A percentile compares a stretch with the other conserved stretches of the same genome.
phyloP scores from a whole-genome alignment of 1,284 basidiomycete genomes.

The Termitomyces sp. region DNA sequence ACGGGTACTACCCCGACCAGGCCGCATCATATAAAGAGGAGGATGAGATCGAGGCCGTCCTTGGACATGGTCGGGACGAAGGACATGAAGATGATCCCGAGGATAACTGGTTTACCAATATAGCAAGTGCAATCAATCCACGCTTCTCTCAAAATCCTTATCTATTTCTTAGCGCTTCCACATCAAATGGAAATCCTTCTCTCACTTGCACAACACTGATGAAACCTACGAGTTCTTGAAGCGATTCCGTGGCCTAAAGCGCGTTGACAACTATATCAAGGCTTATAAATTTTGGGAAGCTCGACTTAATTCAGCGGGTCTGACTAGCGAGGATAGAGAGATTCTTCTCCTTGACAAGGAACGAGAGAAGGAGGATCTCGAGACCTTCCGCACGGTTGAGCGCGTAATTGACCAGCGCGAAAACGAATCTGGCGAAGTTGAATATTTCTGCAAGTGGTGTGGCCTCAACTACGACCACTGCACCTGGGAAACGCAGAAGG shows the following conservation, averaged over 20 bases:
- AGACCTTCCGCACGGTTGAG: slow-evolving; percentile 90
- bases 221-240: slow-evolving; percentile 95
- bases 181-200: slow-evolving; percentile 95
- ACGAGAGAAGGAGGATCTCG: slow-evolving; percentile 84
- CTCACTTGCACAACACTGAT: slow-evolving; percentile 94
- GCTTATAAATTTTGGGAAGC: slow-evolving; percentile 72
- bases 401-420: slow-evolving; percentile 86
- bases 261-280: slow-evolving; percentile 99
- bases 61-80: slow-evolving; percentile 80
- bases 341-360: slow-evolving; percentile 87
- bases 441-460: slow-evolving; percentile 98
- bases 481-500: slow-evolving; percentile 90
- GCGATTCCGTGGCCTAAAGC: slow-evolving; percentile 90
- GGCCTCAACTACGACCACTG: slow-evolving; percentile 92
- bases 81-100: slow-evolving; percentile 68
- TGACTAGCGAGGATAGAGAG: slow-evolving; percentile 88
- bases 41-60: slow-evolving; percentile 87
- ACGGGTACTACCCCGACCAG: slow-evolving; percentile 50
- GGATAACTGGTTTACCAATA: slow-evolving; percentile 81
- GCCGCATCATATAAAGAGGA: slow-evolving; percentile 57
- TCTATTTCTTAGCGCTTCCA: slow-evolving; percentile 70
- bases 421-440: slow-evolving; percentile 59
- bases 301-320: slow-evolving; percentile 60
- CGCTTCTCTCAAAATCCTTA: slow-evolving; percentile 13
- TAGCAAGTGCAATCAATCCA: slow-evolving; percentile 47